These are phyloP conservation scores for Acanthamoeba lenticulata DNA, from an alignment of 208 protist species.

Conservation along the genomic window DNA sequence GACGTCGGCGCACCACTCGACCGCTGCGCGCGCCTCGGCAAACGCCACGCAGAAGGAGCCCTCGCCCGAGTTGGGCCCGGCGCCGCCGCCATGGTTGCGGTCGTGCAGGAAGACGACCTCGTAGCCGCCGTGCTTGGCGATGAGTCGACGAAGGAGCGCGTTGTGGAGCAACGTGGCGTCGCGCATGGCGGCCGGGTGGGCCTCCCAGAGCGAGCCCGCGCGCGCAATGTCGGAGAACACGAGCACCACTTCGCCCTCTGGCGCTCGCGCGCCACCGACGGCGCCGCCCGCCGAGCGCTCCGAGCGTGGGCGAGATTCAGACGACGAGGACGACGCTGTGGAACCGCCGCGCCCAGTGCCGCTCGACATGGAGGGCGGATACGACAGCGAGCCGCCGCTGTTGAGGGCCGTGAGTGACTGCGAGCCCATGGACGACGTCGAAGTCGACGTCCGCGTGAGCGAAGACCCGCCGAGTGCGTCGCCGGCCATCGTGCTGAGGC, in stretches of 20 bases:
- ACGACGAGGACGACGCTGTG: neutral
- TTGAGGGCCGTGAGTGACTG: neutral
- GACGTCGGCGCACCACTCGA: neutral
- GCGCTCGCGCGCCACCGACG: neutral
- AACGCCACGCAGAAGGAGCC: conserved; percentile 60
- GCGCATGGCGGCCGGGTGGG: conserved; percentile 17
- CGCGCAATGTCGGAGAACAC: conserved; percentile 51
- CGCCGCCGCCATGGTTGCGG: neutral
- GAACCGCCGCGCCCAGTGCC: neutral
- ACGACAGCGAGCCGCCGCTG: neutral
- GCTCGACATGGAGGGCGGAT: neutral
- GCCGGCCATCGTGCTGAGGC: conserved; percentile 12
- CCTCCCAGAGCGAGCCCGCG: conserved; percentile 45
- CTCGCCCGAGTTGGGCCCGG: too few relatives aligned
- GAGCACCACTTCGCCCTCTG: conserved; percentile 46
- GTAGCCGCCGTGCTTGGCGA: conserved; percentile 33
- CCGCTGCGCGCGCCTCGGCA: neutral
- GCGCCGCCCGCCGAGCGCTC: neutral
- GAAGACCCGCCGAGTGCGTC: neutral
- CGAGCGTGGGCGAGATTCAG: neutral
- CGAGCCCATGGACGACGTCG: neutral
- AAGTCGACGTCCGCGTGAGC: neutral
- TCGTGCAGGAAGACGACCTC: conserved; percentile 53
- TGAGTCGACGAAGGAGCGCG: neutral
- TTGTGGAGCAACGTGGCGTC: conserved; percentile 47